Percentiles rank a stretch among this genome's conserved stretches.
Evolutionary conservation across 1,284 basidiomycete genomes (phyloP).

Genomic region (Thelephora terrestris): DNA sequence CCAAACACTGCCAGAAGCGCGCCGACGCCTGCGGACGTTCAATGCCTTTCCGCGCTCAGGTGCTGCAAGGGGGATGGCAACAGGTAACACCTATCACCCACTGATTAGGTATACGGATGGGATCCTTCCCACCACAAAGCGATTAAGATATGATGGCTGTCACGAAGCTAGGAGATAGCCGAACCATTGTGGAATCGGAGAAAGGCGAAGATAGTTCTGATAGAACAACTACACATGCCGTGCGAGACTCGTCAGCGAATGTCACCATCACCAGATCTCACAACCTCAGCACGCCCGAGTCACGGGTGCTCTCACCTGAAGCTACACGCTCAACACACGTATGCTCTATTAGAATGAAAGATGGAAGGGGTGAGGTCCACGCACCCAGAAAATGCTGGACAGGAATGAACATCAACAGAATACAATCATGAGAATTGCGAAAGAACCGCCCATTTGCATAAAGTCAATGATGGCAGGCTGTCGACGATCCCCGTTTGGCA

Average conservation of each 20-base stretch:
- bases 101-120: slow-evolving; percentile 46
- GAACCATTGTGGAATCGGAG: slow-evolving; percentile 62
- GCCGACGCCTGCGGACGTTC: slow-evolving; percentile 31
- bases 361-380: not conserved
- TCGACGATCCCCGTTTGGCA: slow-evolving; percentile 10
- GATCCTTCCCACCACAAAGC: slow-evolving; percentile 46
- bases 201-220: slow-evolving; percentile 46
- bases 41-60: not conserved
- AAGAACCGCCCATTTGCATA: slow-evolving; percentile 55
- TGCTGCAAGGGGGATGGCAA: not conserved
- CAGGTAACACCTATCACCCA: slow-evolving; percentile 19
- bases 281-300: too few relatives aligned
- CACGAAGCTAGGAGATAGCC: slow-evolving; percentile 70
- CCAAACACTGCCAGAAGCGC: slow-evolving; percentile 53
- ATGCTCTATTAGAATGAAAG: too few relatives aligned
- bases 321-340: too few relatives aligned
- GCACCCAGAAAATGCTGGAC: slow-evolving; percentile 47
- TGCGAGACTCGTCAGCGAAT: too few relatives aligned
- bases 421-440: slow-evolving; percentile 53
- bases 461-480: slow-evolving; percentile 41
- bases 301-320: too few relatives aligned
- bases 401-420: slow-evolving; percentile 64
- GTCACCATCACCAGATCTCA: too few relatives aligned
- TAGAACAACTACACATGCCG: slow-evolving; percentile 43
- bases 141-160: slow-evolving; percentile 56